These are phyloP conservation scores for Trametes pubescens DNA, from an alignment of 1,284 basidiomycete species.

Conservation along the genomic window DNA sequence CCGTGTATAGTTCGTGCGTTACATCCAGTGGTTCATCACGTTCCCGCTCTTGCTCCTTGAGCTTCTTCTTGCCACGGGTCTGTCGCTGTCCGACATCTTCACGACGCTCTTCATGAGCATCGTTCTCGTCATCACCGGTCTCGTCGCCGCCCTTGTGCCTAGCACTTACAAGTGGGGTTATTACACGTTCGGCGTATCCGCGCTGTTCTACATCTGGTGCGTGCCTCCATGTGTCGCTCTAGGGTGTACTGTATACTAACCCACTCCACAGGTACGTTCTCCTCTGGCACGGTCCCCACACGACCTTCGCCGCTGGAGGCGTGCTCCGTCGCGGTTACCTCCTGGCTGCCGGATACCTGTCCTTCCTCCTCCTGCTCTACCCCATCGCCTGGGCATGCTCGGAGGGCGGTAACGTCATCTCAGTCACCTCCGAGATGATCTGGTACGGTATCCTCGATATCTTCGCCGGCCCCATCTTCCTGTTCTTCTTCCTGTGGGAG, in stretches of 20 bases:
- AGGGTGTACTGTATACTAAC: background rate
- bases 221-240: conserved; percentile 28
- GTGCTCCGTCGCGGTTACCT: conserved; percentile 52
- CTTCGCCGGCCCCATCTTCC: conserved; percentile 59
- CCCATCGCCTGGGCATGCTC: conserved; percentile 55
- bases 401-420: conserved; percentile 58
- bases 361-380: conserved; percentile 62
- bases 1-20: conserved; percentile 51
- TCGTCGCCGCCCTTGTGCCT: conserved; percentile 57
- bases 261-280: conserved; percentile 39
- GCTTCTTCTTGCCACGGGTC: conserved; percentile 58
- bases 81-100: conserved; percentile 62
- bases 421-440: conserved; percentile 54
- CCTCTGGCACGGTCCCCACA: conserved; percentile 40
- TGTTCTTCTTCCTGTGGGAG: conserved; percentile 43
- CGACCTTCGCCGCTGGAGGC: conserved; percentile 47
- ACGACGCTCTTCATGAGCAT: conserved; percentile 60
- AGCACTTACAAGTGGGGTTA: conserved; percentile 63
- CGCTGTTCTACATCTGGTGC: conserved; percentile 58
- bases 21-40: conserved; percentile 67
- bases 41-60: conserved; percentile 63
- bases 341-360: conserved; percentile 50
- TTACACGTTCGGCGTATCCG: conserved; percentile 54
- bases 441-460: conserved; percentile 71
- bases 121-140: conserved; percentile 58